These are phyloP conservation scores for Talaromyces wortmannii DNA, from an alignment of 495 filamentous ascomycete species.

Conservation along the genomic window DNA sequence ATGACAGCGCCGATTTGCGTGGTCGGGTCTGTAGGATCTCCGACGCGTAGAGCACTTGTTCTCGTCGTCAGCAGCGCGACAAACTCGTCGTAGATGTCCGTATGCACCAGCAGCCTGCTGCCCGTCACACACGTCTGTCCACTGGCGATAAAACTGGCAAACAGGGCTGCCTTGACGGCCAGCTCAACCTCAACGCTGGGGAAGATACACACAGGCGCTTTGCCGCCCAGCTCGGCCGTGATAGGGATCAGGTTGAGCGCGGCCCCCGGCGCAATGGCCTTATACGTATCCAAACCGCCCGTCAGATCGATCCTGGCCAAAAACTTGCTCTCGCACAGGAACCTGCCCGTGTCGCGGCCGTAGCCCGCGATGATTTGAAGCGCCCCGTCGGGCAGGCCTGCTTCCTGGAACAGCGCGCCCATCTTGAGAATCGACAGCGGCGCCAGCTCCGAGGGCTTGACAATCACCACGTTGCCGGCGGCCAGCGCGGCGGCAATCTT, in stretches of 20 bases:
- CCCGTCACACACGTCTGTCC: constrained; percentile 59
- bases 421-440: constrained; percentile 50
- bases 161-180: constrained; percentile 51
- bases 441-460: constrained; percentile 56
- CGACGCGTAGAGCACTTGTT: constrained; percentile 36
- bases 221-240: constrained; percentile 55
- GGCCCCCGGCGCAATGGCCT: constrained; percentile 37
- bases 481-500: constrained; percentile 56
- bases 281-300: constrained; percentile 43
- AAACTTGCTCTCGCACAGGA: constrained; percentile 42
- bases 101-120: constrained; percentile 50
- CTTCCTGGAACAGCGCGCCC: constrained; percentile 42
- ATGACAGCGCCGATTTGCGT: constrained; percentile 38
- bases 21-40: constrained; percentile 35
- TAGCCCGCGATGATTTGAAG: constrained; percentile 51
- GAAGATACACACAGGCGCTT: constrained; percentile 52
- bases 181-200: constrained; percentile 39
- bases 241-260: constrained; percentile 46
- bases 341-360: constrained; percentile 44
- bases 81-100: constrained; percentile 33
- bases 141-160: constrained; percentile 52
- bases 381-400: constrained; percentile 50
- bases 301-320: constrained; percentile 59
- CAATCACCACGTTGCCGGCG: constrained; percentile 54
- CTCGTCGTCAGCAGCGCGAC: constrained; percentile 25